Evolutionary conservation across 345 rosid genomes (phyloP).

Genomic region (Erucastrum elatum): DNA sequence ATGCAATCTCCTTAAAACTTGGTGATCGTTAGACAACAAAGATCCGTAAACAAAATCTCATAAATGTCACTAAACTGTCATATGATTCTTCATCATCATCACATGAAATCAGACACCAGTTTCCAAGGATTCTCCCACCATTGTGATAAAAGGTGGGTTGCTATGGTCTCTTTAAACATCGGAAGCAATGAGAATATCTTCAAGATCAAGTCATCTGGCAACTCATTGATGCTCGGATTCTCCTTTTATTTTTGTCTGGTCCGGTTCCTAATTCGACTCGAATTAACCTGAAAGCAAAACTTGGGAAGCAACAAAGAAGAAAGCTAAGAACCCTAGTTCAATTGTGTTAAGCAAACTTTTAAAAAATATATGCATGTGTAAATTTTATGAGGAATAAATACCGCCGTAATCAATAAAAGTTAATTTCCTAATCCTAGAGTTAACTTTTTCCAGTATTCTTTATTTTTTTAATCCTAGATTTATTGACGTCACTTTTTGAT

Average conservation of each 20-base stretch:
- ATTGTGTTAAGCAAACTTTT: background rate
- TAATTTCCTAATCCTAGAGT: background rate
- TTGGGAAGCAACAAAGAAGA: background rate
- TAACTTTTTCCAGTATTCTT: background rate
- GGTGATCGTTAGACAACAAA: background rate
- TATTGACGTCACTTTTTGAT: background rate
- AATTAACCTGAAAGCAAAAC: background rate
- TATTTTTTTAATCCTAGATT: background rate
- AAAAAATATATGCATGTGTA: background rate
- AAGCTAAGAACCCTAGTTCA: background rate
- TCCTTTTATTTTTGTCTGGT: background rate
- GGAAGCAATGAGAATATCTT: conserved; percentile 19
- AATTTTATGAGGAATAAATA: background rate
- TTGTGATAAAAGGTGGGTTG: conserved; percentile 2
- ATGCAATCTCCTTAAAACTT: background rate
- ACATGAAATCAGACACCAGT: background rate
- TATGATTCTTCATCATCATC: background rate
- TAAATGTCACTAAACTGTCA: background rate
- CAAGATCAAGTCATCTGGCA: conserved; percentile 28
- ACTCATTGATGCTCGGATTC: background rate
- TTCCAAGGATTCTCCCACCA: conserved; percentile 4
- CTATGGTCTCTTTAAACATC: background rate
- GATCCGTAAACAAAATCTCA: background rate
- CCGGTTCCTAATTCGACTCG: background rate
- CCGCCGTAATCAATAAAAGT: background rate